Base-by-base conservation (phyloP, 345 rosid species). In the Eutrema heterophyllum region DNA sequence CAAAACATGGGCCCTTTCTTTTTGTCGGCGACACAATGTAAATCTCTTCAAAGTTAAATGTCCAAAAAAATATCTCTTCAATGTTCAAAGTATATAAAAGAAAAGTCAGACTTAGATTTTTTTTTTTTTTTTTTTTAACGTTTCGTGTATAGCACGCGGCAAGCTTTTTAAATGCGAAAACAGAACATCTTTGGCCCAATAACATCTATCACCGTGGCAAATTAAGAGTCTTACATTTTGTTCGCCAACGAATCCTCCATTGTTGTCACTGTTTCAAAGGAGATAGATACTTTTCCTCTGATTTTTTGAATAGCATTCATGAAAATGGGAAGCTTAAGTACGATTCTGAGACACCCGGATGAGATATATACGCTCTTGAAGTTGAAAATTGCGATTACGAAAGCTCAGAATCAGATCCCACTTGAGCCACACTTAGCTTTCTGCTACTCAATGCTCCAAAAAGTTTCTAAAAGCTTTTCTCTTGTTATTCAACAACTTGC, bases 401-500 rank as follows among this genome's bases (percentile, higher is more conserved):
- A 82, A 40, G 97, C 97, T 9, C 84, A 80, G 85, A 91, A 88
- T 68, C 94, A 89, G 85, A 91, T 89, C 84, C 98, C 96, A 5
- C 72, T 66, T n/a, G 82, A 88, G 60, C 91, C 91, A 64, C 84
- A 88, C 79, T 89, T 91, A 87, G 92, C 70, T 21, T 86, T 89
- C 75, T 93, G 94, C 68, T 93, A 87, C 72, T 57, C 92, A 1
- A 81, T 88, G 86, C 97, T 93, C 49, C 91, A 79, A 44, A 91
- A 88, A 69, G 94, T 93, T 38, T 91, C 97, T 77, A 86, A 89
- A 12, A 89, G 91, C 83, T 93, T 93, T 70, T 86, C 71, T 64
- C 83, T 91, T 64, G 94, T 91, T 51, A 88, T 91, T 79, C 98
- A 91, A 50, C 97, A 93, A 88, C 96, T 93, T 6, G 82, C 72